Base-by-base conservation (phyloP, 768 basidiomycete species). In the Termitomyces sp. region DNA sequence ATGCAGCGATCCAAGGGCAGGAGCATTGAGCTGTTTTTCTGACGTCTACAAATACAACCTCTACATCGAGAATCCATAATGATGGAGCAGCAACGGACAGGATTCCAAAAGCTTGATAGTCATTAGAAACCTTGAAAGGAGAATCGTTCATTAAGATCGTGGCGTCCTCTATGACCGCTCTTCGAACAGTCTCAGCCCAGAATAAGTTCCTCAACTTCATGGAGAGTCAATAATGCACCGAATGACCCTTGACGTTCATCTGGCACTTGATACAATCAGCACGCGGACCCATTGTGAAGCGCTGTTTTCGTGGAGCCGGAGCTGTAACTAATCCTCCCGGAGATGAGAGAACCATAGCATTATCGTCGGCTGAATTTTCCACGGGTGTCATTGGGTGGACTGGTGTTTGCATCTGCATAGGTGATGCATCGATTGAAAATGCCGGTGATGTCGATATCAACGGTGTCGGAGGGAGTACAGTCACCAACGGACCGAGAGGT, bases 261-360 rank as follows among this genome's bases (percentile, higher is more conserved):
- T 79, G 75, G 69, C 88, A 89, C 60, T 87, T 88, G 51, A 84
- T 72, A 65, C 87, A 89, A 66, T 86, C 88, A 3, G 80, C 74
- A 12, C 87, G 80, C 4, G 87, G 88, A 32, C 87, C 87, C 87
- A 89, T 89, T 57, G 82, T 84, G 60, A 88, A 79, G 4, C 82
- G 77, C 61, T 79, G 82, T 58, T 74, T 79, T 59, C 75, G 71
- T 2, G 70, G 60, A 9, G 70, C 61, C 8, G 70, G 61, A 9
- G 70, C 61, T 8, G 62, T 32, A 30, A 58, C 57, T 26, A 65
- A 61, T 0, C 58, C 38, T n/a, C 46, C 50, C 5, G 62, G 64
- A 10, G 67, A 66, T n/a, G 67, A 61, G 28, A 64, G 40, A 46
- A 61, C 60, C 50, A 70, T 67, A 10, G 58, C 46, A 41, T 41